Conservation (phyloP, 495 filamentous ascomycete genomes). For the Penicillium paxilli region DNA sequence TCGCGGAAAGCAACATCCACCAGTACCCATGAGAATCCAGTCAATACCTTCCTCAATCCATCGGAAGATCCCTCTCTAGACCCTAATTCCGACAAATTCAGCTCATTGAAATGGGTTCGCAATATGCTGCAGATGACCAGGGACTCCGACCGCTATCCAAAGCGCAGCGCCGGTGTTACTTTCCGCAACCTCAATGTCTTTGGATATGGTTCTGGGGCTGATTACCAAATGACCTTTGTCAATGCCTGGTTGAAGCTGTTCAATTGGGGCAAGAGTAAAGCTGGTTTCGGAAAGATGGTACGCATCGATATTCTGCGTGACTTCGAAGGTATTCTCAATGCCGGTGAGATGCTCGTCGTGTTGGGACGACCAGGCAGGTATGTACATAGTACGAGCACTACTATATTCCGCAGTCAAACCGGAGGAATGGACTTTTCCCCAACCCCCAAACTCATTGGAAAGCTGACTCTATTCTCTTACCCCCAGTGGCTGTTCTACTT, state of each 20-base stretch:
- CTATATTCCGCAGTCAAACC: too few species aligned
- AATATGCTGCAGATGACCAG: constrained; percentile 41
- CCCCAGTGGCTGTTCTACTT: constrained; percentile 74
- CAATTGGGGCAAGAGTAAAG: constrained; percentile 43
- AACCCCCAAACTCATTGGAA: too few species aligned
- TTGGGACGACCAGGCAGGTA: constrained; percentile 70
- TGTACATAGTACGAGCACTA: too few species aligned
- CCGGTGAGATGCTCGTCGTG: constrained; percentile 80
- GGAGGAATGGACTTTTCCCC: too few species aligned
- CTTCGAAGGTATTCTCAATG: constrained; percentile 74
- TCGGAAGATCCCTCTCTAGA: constrained; percentile 42
- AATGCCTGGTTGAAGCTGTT: constrained; percentile 61
- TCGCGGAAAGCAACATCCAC: constrained; percentile 30
- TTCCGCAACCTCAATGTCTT: constrained; percentile 68
- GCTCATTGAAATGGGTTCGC: constrained; percentile 47
- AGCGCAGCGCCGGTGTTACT: constrained; percentile 43
- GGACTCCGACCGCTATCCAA: constrained; percentile 45
- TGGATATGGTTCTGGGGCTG: constrained; percentile 70
- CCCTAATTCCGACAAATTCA: constrained; percentile 43
- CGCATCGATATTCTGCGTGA: constrained; percentile 74
- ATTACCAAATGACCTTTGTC: constrained; percentile 72
- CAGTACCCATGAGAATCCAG: constrained; percentile 23
- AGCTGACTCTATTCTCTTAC: too few species aligned
- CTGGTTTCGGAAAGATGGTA: constrained; percentile 52
- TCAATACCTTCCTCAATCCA: constrained; percentile 46